Evolutionary conservation across 805 yeast species (phyloP).

Genomic region (Danielozyma ontarioensis): DNA sequence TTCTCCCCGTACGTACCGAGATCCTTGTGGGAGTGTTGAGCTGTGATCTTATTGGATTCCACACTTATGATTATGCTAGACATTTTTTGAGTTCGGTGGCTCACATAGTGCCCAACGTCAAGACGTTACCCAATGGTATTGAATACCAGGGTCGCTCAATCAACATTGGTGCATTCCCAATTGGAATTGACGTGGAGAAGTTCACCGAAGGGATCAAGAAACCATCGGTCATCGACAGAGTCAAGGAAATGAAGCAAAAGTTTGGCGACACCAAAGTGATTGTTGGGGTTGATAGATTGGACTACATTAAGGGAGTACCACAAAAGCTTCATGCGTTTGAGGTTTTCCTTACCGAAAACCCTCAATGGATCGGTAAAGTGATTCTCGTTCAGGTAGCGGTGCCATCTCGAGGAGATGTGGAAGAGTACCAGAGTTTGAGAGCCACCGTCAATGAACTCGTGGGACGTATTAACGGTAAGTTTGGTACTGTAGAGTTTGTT

Average conservation of each 20-base stretch:
- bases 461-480: slow-evolving; percentile 93
- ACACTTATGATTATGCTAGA: slow-evolving; percentile 97
- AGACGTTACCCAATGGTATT: slow-evolving; percentile 88
- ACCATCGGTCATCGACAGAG: slow-evolving; percentile 59
- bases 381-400: slow-evolving; percentile 95
- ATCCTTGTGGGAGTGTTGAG: slow-evolving; percentile 86
- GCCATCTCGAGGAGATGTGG: slow-evolving; percentile 96
- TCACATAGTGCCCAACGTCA: slow-evolving; percentile 66
- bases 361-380: slow-evolving; percentile 98
- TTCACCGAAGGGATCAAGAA: slow-evolving; percentile 74
- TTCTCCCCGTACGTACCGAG: slow-evolving; percentile 91
- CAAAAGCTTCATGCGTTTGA: slow-evolving; percentile 96
- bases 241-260: slow-evolving; percentile 50
- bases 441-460: slow-evolving; percentile 94
- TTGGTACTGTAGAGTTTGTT: slow-evolving; percentile 95
- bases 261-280: slow-evolving; percentile 81
- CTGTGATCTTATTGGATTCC: slow-evolving; percentile 95
- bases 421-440: slow-evolving; percentile 90
- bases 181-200: slow-evolving; percentile 94
- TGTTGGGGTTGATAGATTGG: slow-evolving; percentile 95
- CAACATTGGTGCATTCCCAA: slow-evolving; percentile 95
- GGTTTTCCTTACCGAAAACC: slow-evolving; percentile 84
- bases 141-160: slow-evolving; percentile 72
- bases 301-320: slow-evolving; percentile 97
- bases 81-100: slow-evolving; percentile 90